Conservation (phyloP, 129 eudicot genomes). For the Artemisia annua region DNA sequence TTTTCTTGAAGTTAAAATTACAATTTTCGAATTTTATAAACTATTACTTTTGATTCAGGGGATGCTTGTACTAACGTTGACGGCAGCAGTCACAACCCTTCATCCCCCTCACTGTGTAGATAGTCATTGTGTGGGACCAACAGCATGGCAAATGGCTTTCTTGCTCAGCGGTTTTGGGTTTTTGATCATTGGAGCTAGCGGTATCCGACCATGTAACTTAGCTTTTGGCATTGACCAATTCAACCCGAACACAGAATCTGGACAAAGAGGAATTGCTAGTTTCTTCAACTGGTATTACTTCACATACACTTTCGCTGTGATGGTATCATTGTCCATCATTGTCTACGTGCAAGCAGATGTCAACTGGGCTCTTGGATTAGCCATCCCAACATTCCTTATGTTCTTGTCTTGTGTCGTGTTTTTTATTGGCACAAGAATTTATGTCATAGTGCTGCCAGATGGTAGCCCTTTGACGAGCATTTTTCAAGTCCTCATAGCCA, state of each 20-base stretch:
- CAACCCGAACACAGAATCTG: too few species aligned
- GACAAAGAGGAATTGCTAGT: constrained; percentile 10
- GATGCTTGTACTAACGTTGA: constrained; percentile 50
- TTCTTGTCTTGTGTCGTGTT: constrained; percentile 41
- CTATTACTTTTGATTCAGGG: constrained; percentile 29
- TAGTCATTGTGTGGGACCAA: constrained; percentile 37
- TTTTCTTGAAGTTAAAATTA: too few species aligned
- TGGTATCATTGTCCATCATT: constrained; percentile 46
- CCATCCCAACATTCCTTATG: constrained; percentile 48
- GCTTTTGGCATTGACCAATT: too few species aligned
- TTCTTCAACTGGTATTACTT: constrained; percentile 63
- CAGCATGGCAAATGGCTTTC: constrained; percentile 47
- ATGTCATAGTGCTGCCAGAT: constrained; percentile 43
- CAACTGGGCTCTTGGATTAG: constrained; percentile 54
- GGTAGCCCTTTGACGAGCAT: constrained; percentile 49
- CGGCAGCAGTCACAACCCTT: constrained; percentile 44
- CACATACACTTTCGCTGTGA: constrained; percentile 51
- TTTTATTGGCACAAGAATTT: constrained; percentile 42
- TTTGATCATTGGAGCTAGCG: constrained; percentile 36
- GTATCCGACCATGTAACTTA: too few species aligned
- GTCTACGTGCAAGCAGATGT: constrained; percentile 47
- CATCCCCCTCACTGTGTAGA: constrained; percentile 52
- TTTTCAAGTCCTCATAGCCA: constrained; percentile 42
- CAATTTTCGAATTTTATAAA: too few species aligned
- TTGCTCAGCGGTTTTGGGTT: constrained; percentile 35